Percentiles rank a stretch among this genome's conserved stretches.
Conservation (phyloP, 1,284 basidiomycete genomes). For the Austroboletus novae-zelandiae region DNA sequence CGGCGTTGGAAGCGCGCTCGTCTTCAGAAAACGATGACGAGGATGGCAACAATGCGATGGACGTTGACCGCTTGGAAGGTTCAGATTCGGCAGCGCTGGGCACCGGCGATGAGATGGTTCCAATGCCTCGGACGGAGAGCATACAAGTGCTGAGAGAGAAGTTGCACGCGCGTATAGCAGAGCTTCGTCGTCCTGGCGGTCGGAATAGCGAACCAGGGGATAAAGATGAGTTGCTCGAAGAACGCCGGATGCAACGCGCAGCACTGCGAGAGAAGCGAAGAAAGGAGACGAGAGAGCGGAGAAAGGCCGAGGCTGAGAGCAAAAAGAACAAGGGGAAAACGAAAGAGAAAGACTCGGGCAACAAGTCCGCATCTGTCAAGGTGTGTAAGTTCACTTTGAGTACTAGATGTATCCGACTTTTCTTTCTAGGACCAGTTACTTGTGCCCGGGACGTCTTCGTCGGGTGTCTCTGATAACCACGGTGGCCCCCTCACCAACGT, state of each 20-base stretch:
- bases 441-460: slow-evolving; percentile 52
- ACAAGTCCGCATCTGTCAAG: slow-evolving; percentile 44
- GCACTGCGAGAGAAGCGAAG: slow-evolving; percentile 80
- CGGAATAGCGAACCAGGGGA: slow-evolving; percentile 48
- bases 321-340: slow-evolving; percentile 49
- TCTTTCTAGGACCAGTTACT: slow-evolving; percentile 64
- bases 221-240: slow-evolving; percentile 80
- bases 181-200: slow-evolving; percentile 54
- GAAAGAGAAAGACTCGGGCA: slow-evolving; percentile 34
- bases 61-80: slow-evolving; percentile 18
- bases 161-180: slow-evolving; percentile 73
- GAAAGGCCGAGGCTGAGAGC: slow-evolving; percentile 52
- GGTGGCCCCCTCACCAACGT: slow-evolving; percentile 56
- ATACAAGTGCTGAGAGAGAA: slow-evolving; percentile 76
- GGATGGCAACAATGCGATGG: slow-evolving; percentile 10
- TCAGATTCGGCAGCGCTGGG: slow-evolving; percentile 25
- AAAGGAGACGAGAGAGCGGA: slow-evolving; percentile 82
- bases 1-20: slow-evolving; percentile 35
- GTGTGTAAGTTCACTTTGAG: slow-evolving; percentile 32
- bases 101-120: slow-evolving; percentile 43
- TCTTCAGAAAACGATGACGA: not conserved
- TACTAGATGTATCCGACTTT: slow-evolving; percentile 3
- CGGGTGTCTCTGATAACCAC: slow-evolving; percentile 33
- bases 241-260: slow-evolving; percentile 71
- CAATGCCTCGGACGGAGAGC: slow-evolving; percentile 67